phyloP scores from a whole-genome alignment of 1,139 yeast species.

The Barnettozyma hawaiiensis region DNA sequence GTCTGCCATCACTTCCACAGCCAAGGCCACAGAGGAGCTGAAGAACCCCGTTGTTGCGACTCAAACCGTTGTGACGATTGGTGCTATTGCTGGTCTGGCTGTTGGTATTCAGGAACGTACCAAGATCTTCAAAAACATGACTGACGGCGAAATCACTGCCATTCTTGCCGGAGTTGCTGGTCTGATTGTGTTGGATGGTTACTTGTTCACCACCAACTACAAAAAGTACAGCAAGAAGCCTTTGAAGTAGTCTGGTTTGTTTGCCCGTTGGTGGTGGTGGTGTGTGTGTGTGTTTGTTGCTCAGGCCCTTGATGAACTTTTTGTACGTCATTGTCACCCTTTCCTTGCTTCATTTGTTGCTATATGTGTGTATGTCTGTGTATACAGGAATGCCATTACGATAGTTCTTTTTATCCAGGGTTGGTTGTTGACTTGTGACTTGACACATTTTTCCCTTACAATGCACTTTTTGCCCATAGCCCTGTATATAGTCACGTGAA shows the following conservation, averaged over 20 bases:
- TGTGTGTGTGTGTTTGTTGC: neutral
- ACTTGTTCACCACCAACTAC: conserved; percentile 47
- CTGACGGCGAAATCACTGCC: conserved; percentile 45
- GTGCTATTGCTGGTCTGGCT: conserved; percentile 45
- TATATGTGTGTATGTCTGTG: too few species aligned
- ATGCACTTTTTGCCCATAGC: neutral
- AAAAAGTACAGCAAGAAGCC: conserved; percentile 41
- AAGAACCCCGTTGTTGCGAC: conserved; percentile 59
- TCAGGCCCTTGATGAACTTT: neutral
- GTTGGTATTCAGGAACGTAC: conserved; percentile 49
- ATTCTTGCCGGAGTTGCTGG: conserved; percentile 53
- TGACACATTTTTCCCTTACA: neutral
- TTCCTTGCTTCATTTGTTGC: neutral
- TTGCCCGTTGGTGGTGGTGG: neutral
- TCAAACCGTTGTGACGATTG: conserved; percentile 47
- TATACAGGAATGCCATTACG: neutral
- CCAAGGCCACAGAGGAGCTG: conserved; percentile 34
- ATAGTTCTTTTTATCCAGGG: neutral
- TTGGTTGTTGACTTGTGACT: neutral
- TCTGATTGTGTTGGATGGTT: conserved; percentile 48
- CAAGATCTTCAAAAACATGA: conserved; percentile 34
- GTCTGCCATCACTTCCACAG: conserved; percentile 18
- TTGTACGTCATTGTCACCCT: neutral
- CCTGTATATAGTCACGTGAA: neutral
- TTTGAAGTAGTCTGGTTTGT: conserved; percentile 10